These are phyloP conservation scores for Daldinia grandis DNA, from an alignment of 495 filamentous ascomycete genomes.

Conservation along the genomic window DNA sequence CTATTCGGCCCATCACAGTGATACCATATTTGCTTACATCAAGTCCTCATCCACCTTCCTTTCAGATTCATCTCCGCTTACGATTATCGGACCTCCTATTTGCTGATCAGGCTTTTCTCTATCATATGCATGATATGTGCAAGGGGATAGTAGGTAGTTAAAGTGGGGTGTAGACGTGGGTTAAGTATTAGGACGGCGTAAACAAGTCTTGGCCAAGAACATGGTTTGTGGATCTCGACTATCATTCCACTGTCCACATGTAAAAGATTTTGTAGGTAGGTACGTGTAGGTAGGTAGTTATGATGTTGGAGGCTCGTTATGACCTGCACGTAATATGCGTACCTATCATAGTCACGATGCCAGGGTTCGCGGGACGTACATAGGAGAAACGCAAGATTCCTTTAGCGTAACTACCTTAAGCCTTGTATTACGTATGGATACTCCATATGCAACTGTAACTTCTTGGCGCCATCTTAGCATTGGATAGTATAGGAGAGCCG, in stretches of 20 bases:
- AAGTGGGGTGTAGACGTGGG: constrained; percentile 11
- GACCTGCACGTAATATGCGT: constrained; percentile 7
- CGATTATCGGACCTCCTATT: constrained; percentile 30
- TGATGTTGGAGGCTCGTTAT: constrained; percentile 7
- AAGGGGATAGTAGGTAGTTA: constrained; percentile 15
- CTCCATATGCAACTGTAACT: constrained; percentile 24
- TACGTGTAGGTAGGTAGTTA: too few species aligned
- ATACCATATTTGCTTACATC: constrained; percentile 7
- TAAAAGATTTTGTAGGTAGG: not conserved
- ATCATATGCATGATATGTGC: constrained; percentile 8
- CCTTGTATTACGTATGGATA: constrained; percentile 23
- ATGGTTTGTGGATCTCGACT: constrained; percentile 28
- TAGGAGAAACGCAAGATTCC: constrained; percentile 12
- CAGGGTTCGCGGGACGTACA: constrained; percentile 13
- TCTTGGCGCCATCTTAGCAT: constrained; percentile 35
- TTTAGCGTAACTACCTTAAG: constrained; percentile 10
- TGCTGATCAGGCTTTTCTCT: constrained; percentile 4
- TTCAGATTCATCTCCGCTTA: constrained; percentile 31
- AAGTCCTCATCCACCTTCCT: constrained; percentile 22
- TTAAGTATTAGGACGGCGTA: constrained; percentile 19
- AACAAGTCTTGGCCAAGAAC: constrained; percentile 24
- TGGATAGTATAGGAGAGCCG: constrained; percentile 31
- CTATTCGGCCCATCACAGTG: constrained; percentile 30
- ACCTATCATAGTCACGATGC: constrained; percentile 19
- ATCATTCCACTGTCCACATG: constrained; percentile 25